Conservation (phyloP, 139 green algal genomes). For the Chlorella sp. region DNA sequence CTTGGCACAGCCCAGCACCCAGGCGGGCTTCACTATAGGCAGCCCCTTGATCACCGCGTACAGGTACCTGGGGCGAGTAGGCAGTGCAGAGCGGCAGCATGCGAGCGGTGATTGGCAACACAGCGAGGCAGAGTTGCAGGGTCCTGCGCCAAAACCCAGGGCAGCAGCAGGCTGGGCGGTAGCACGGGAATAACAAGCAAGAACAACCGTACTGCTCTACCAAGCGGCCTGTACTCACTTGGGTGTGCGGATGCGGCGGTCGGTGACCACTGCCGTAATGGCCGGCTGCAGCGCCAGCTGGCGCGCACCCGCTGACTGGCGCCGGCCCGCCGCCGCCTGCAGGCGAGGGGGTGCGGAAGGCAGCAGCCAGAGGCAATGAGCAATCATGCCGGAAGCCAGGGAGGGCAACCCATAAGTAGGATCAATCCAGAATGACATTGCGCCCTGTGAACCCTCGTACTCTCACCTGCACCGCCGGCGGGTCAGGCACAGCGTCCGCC, state of each 20-base stretch:
- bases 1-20: slow-evolving; percentile 19
- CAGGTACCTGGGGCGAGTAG: background rate
- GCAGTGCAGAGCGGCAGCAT: no score
- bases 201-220: no score
- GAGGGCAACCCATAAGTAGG: background rate
- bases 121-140: no score
- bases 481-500: background rate
- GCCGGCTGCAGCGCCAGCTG: slow-evolving; percentile 10
- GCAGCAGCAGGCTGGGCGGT: no score
- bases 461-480: background rate
- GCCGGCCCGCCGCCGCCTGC: slow-evolving; percentile 1
- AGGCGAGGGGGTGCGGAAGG: background rate
- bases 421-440: no score
- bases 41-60: slow-evolving; percentile 15
- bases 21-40: slow-evolving; percentile 10
- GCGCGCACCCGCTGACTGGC: slow-evolving; percentile 13
- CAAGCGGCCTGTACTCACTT: background rate
- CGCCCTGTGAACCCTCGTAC: no score
- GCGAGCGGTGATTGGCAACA: no score
- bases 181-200: no score
- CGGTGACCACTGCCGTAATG: slow-evolving; percentile 2
- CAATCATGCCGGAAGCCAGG: background rate
- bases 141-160: no score
- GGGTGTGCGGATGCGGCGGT: slow-evolving; percentile 18
- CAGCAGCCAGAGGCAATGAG: background rate